Evolutionary conservation across 306 rosid genomes (phyloP), one percentile per base, ranked within the genome.

Genomic region (Glycine soja): DNA sequence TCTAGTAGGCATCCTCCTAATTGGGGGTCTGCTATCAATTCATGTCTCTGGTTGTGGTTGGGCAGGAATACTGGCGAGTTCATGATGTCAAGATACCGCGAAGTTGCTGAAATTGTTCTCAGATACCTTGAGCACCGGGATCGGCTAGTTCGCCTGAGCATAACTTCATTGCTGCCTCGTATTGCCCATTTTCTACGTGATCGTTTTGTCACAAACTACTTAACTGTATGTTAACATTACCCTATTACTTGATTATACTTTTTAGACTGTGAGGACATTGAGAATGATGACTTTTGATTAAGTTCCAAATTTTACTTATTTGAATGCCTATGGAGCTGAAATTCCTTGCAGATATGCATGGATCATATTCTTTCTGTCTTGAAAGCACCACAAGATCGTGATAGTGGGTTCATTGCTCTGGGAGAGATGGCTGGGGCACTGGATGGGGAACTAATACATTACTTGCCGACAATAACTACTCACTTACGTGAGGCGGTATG

Each of bases 401-500:
- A 93, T 80, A 93, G 97, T 89, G 99, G 98, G 71, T 95, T 95
- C 89, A 85, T 89, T 87, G 99, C 99, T 76, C 99, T 95, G 1
- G 99, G 99, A 78, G 99, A 95, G 92, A 95, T 95, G 98, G 99
- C 99, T 74, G 97, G 93, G 79, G 99, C 99, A 18, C 85, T 95
- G 90, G 98, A 93, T 82, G 97, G 98, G 86, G 99, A 93, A 80
- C 98, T 95, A 14, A 73, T 88, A 69, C 76, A 84, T 86, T 95
- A 95, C 89, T 92, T 95, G 94, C 97, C 97, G 81, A 90, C 90
- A 77, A 95, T 95, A 45, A 87, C 88, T 36, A 54, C 87, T 84
- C 99, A 92, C 87, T 86, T 95, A 80, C 99, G 96, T 57, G 99
- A 95, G 40, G 98, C 99, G 56, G 99, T 95, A 91, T 87, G 93